Base-by-base conservation (phyloP, 805 yeast species). In the Saturnispora silvae region DNA sequence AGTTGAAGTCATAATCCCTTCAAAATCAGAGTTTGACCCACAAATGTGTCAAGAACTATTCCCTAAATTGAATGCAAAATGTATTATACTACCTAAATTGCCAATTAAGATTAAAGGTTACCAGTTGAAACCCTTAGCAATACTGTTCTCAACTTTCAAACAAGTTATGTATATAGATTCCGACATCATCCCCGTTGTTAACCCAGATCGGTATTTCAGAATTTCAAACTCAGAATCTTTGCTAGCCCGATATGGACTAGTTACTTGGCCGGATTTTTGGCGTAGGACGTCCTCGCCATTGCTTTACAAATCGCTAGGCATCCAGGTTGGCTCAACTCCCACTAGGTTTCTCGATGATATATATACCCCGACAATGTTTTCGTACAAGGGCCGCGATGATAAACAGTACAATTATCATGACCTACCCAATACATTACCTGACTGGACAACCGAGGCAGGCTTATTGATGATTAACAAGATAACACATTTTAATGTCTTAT, bases 261-360 rank as follows among this genome's bases (percentile, higher is more conserved):
- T 79, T 23, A 64, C 76, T 2, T 79, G 86, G 86, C 87, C 86
- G 1, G 86, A 79, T 57, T 75, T 75, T 42, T 79, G 87, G 86
- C 64, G 72, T 48, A 64, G 87, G 41, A 71, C 81, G 4, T 72
- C 82, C 0, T 65, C 80, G 1, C 85, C 86, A 2, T 52, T 58
- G 25, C 69, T 68, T 45, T 79, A 76, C 52, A 58, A 68, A 24
- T 34, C 48, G 2, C 31, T 51, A 4, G 54, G 53, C 17, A 48
- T 53, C 22, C 16, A 28, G 7, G 40, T 73, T 2, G 62, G 65
- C 14, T 49, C 53, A 25, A 35, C 32, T 14, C 45, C 51, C 14
- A 36, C 42, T 11, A 40, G 59, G 28, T 38, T 42, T 25, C 27
- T 52, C 22, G 53, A 54, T 40, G 59, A 54, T 40, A 34, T 45